Conservation (phyloP, 2,329 filamentous ascomycete species). For the Lasiodiplodia sp. region DNA sequence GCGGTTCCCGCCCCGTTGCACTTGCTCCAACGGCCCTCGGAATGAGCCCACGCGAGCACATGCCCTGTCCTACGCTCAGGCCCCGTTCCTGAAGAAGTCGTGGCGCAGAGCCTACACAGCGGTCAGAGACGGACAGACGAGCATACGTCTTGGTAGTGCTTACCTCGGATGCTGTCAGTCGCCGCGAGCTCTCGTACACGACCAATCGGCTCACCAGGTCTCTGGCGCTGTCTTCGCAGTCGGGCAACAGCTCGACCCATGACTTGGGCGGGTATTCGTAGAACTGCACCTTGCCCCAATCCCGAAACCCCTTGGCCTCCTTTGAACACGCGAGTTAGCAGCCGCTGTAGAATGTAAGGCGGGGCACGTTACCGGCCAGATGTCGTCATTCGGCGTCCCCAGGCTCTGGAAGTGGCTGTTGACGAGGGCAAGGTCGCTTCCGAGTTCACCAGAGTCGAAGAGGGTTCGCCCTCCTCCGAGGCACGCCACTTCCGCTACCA, state of each 20-base stretch:
- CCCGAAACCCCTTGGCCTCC: constrained; percentile 74
- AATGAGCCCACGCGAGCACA: constrained; percentile 1
- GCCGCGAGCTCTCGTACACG: constrained; percentile 71
- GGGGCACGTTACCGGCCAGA: constrained; percentile 73
- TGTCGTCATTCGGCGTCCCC: constrained; percentile 80
- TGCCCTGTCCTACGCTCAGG: neutral
- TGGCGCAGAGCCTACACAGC: constrained; percentile 21
- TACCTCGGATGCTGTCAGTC: constrained; percentile 72
- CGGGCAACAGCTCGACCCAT: constrained; percentile 76
- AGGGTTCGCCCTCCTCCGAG: constrained; percentile 63
- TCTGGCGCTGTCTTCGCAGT: constrained; percentile 63
- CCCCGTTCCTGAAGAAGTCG: constrained; percentile 22
- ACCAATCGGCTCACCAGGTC: constrained; percentile 74
- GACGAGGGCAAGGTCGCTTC: constrained; percentile 89
- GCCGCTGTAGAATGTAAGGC: neutral
- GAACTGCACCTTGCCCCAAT: constrained; percentile 89
- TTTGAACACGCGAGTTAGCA: constrained; percentile 37
- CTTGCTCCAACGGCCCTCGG: neutral
- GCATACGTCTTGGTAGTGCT: neutral
- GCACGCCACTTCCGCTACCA: constrained; percentile 77
- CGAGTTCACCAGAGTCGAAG: constrained; percentile 88
- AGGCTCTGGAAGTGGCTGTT: constrained; percentile 91
- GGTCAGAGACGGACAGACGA: constrained; percentile 2
- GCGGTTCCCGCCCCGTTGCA: neutral
- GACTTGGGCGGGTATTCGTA: constrained; percentile 70